These are phyloP conservation scores for Aspergillus pseudotamarii DNA, from an alignment of 2,329 filamentous ascomycete genomes.

Conservation along the genomic window DNA sequence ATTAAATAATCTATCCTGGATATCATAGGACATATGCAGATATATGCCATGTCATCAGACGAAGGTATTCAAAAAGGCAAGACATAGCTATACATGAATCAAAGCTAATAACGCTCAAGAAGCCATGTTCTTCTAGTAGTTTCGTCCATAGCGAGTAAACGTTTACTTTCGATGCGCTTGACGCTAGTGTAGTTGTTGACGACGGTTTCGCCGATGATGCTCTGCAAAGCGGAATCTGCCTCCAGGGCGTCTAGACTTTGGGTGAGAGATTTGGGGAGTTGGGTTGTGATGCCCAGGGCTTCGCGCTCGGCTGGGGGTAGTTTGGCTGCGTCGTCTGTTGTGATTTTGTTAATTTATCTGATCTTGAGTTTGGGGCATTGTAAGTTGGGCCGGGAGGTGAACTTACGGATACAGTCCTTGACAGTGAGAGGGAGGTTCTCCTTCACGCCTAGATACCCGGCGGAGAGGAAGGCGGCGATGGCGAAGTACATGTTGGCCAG, in stretches of 20 bases:
- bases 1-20: not conserved
- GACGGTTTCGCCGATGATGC: constrained; percentile 32
- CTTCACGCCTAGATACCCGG: constrained; percentile 60
- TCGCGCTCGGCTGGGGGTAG: constrained; percentile 34
- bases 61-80: not conserved
- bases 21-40: not conserved
- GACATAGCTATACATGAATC: not conserved
- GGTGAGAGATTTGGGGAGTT: constrained; percentile 38
- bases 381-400: not conserved
- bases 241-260: constrained; percentile 39
- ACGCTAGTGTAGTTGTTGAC: constrained; percentile 33
- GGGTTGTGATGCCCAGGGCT: constrained; percentile 39
- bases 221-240: constrained; percentile 29
- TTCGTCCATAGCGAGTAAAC: constrained; percentile 35
- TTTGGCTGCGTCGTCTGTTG: constrained; percentile 36
- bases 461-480: constrained; percentile 62
- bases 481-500: constrained; percentile 78
- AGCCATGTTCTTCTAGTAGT: constrained; percentile 39
- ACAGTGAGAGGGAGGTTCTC: constrained; percentile 27
- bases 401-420: constrained; percentile 38
- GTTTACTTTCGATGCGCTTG: constrained; percentile 37
- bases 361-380: not conserved
- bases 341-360: not conserved
- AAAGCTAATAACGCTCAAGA: constrained; percentile 40
- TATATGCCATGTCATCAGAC: not conserved